phyloP scores from a whole-genome alignment of 768 basidiomycete species.

The Lactifluus echinatus region DNA sequence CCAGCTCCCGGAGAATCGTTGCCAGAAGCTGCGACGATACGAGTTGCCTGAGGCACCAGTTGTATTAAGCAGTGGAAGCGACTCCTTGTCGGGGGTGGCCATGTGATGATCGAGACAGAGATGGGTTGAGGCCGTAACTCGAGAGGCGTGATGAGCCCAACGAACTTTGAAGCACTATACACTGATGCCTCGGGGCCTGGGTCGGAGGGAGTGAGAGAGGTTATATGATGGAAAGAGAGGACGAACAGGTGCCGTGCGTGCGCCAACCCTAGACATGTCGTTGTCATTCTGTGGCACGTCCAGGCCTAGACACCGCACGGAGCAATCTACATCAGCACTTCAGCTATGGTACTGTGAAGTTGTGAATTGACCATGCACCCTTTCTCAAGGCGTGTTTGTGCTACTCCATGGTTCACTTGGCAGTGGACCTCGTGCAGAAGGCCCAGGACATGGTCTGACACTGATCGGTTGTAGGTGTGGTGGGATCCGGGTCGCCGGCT shows the following conservation, averaged over 20 bases:
- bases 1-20: constrained; percentile 17
- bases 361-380: neutral
- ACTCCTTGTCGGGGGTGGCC: neutral
- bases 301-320: neutral
- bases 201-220: neutral
- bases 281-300: neutral
- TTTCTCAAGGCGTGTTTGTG: neutral
- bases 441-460: too few species aligned
- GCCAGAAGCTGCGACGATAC: constrained; percentile 1
- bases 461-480: too few species aligned
- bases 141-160: neutral
- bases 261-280: neutral
- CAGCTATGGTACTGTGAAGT: neutral
- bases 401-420: neutral
- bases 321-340: neutral
- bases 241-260: neutral
- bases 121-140: neutral
- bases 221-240: neutral
- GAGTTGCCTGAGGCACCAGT: neutral
- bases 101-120: neutral
- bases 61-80: neutral
- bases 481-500: too few species aligned
- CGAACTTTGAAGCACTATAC: neutral
- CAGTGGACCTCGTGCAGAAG: neutral
- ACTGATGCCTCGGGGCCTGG: neutral